Evolutionary conservation across 1,284 basidiomycete genomes (phyloP).

Genomic region (Pyrrhoderma noxium): DNA sequence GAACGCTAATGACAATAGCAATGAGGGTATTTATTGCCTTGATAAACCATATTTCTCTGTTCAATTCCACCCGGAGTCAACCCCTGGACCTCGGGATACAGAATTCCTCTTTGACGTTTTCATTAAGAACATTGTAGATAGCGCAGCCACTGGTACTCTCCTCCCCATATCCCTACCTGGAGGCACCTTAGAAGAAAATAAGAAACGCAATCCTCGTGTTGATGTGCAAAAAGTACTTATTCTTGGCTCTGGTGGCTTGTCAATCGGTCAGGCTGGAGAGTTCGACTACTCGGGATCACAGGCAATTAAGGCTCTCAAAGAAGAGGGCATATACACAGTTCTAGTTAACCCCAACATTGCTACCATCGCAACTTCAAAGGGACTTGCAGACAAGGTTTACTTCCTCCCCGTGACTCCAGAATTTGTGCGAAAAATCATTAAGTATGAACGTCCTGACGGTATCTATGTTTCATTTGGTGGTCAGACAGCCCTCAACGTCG

Average conservation of each 20-base stretch:
- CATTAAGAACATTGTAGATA: slow-evolving; percentile 81
- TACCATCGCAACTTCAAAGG: slow-evolving; percentile 97
- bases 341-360: slow-evolving; percentile 99
- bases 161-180: slow-evolving; percentile 84
- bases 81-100: slow-evolving; percentile 96
- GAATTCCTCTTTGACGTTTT: slow-evolving; percentile 99
- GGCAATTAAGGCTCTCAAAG: slow-evolving; percentile 98
- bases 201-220: slow-evolving; percentile 66
- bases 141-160: slow-evolving; percentile 58
- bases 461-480: slow-evolving; percentile 99
- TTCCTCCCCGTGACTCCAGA: slow-evolving; percentile 98
- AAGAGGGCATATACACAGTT: slow-evolving; percentile 98
- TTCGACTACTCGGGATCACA: slow-evolving; percentile 99
- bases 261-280: slow-evolving; percentile 97
- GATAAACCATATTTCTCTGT: slow-evolving; percentile 95
- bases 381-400: slow-evolving; percentile 98
- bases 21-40: slow-evolving; percentile 95
- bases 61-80: slow-evolving; percentile 99
- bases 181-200: slow-evolving; percentile 80
- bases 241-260: slow-evolving; percentile 95
- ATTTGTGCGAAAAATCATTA: slow-evolving; percentile 96
- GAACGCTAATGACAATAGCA: slow-evolving; percentile 96
- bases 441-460: slow-evolving; percentile 97
- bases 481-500: slow-evolving; percentile 95
- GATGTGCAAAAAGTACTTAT: slow-evolving; percentile 92